Evolutionary conservation across 1,284 basidiomycete species (phyloP).

Genomic region (Leccinum griseonigrum): DNA sequence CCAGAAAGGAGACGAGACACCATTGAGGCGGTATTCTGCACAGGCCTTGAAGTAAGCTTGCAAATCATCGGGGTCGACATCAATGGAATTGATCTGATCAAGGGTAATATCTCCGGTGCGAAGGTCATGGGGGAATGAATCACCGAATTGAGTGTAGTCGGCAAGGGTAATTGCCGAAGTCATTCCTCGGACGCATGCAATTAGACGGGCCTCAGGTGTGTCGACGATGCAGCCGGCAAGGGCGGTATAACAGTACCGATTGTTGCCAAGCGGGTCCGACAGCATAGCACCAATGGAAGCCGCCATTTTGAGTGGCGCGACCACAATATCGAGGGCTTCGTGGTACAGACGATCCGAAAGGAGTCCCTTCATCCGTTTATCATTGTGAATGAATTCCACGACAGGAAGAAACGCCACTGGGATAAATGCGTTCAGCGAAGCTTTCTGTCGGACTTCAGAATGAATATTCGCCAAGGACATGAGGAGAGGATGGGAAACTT

Average conservation of each 20-base stretch:
- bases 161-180: neutral
- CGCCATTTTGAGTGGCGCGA: neutral
- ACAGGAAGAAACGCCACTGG: slow-evolving; percentile 32
- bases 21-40: neutral
- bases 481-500: neutral
- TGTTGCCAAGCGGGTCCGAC: neutral
- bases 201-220: neutral
- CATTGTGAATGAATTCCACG: slow-evolving; percentile 23
- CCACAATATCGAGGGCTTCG: neutral
- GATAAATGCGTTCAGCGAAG: slow-evolving; percentile 26
- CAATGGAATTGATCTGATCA: neutral
- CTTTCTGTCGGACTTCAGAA: slow-evolving; percentile 29
- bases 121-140: neutral
- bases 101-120: neutral
- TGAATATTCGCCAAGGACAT: slow-evolving; percentile 30
- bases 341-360: neutral
- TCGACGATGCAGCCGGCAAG: neutral
- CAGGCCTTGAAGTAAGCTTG: neutral
- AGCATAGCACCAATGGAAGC: neutral
- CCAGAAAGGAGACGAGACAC: neutral
- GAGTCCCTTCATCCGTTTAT: neutral
- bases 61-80: neutral
- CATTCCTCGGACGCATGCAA: neutral
- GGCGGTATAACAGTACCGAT: neutral
- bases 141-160: neutral